Evolutionary conservation across 495 filamentous ascomycete genomes (phyloP), one percentile per base, ranked within the genome.

Genomic region (Neurospora sp.): DNA sequence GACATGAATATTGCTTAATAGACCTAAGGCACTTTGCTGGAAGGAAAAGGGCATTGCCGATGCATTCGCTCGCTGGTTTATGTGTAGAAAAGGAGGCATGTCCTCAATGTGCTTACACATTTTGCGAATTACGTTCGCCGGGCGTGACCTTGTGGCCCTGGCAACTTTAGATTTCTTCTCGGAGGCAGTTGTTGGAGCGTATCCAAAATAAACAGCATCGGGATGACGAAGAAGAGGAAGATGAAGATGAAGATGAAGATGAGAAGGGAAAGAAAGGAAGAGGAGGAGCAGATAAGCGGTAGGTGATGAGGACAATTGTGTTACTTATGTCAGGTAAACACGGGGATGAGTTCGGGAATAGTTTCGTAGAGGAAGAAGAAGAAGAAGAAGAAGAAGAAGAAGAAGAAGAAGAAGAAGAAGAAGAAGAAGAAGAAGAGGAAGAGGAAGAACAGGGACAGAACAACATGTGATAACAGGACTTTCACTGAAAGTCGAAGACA

Each of bases 111-210:
- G 83, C 91, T 80, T 88, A 96, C 94, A 97, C 80, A 94, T 92
- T 83, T 93, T 94, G 77, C 94, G 86, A 61, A 94, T 84, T 44
- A 89, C 86, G 82, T 91, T 86, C 44, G 90, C 84, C 70, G 85
- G 80, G 8, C 80, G 73, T 4, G 74, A 72, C 69, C 80, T 79
- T 38, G 40, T 38, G 4, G 10, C 81, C 90, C 61, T 75, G 4
- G 83, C 75, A 85, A 82, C 78, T 87, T 83, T 82, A 70, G 80
- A 75, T 73, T 81, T 77, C 72, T 80, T 80, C 70, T 79, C 80
- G 40, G 70, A 78, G 77, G 69, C 82, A 71, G 35, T 37, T 37
- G 35, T 37, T 37, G 35, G 35, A 37, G 35, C 35, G 35, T 37
- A 7, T 4, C 4, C 35, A 37, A 37, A 37, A 37, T 7, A 37